phyloP scores from a whole-genome alignment of 805 yeast species.

The Zygotorulaspora florentina region DNA sequence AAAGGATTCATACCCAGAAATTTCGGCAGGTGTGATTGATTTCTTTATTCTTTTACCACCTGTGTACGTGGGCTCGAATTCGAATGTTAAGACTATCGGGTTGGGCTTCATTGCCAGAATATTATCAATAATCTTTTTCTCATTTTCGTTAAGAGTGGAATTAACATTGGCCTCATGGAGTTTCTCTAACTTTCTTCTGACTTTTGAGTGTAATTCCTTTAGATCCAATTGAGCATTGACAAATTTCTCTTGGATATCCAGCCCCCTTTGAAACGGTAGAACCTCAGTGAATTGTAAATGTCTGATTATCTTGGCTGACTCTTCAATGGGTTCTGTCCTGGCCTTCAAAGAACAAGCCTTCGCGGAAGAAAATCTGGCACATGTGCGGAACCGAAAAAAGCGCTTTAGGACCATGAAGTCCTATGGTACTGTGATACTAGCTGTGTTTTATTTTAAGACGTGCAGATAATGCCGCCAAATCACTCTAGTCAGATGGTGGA shows the following conservation, averaged over 20 bases:
- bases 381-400: neutral
- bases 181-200: constrained; percentile 39
- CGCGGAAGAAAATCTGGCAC: constrained; percentile 1
- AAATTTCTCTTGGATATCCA: constrained; percentile 51
- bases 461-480: no score
- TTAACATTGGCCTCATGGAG: constrained; percentile 37
- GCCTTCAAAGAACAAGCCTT: constrained; percentile 8
- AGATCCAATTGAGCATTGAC: constrained; percentile 54
- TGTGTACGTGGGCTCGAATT: constrained; percentile 82
- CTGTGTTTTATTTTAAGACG: no score
- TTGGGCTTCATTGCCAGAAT: constrained; percentile 48
- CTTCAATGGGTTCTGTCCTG: constrained; percentile 33
- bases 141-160: constrained; percentile 42
- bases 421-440: no score
- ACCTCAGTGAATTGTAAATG: constrained; percentile 43
- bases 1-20: constrained; percentile 24
- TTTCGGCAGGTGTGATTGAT: constrained; percentile 37
- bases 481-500: no score
- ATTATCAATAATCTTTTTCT: constrained; percentile 41
- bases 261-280: constrained; percentile 46
- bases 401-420: no score
- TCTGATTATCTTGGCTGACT: constrained; percentile 36
- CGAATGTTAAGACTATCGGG: constrained; percentile 75
- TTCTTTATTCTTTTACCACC: constrained; percentile 82
- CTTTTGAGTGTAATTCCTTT: constrained; percentile 50